phyloP scores from a whole-genome alignment of 441 rosid species.

The Erodium chrysanthum region DNA sequence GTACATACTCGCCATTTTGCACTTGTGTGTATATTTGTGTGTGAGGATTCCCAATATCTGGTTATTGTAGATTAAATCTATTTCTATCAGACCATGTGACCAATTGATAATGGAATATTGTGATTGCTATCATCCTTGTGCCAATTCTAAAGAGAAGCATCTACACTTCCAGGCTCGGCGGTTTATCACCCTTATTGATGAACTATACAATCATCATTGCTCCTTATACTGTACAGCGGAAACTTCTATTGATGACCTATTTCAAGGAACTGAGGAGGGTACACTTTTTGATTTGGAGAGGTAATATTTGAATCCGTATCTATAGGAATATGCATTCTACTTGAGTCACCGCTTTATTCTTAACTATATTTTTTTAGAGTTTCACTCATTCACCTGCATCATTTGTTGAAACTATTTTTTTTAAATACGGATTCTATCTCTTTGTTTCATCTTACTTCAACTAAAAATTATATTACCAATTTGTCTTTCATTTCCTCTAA shows the following conservation, averaged over 20 bases:
- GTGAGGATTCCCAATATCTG: background rate
- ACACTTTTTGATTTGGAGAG: slow-evolving; percentile 77
- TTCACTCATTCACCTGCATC: background rate
- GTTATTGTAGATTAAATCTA: background rate
- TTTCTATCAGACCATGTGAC: background rate
- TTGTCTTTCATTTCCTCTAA: background rate
- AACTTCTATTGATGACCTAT: slow-evolving; percentile 70
- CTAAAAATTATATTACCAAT: background rate
- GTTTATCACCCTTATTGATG: slow-evolving; percentile 85
- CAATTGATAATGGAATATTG: background rate
- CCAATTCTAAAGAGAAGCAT: slow-evolving; percentile 1
- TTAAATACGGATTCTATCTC: background rate
- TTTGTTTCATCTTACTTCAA: background rate
- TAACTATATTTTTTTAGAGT: background rate
- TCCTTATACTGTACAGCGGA: slow-evolving; percentile 57
- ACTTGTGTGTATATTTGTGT: too few species aligned
- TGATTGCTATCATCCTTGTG: slow-evolving; percentile 1
- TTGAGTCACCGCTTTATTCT: background rate
- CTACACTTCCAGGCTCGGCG: slow-evolving; percentile 63
- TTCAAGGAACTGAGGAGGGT: slow-evolving; percentile 94
- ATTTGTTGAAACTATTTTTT: background rate
- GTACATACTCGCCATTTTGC: too few species aligned
- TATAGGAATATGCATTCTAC: background rate
- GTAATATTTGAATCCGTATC: slow-evolving; percentile 23
- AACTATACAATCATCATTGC: slow-evolving; percentile 88